A percentile compares a stretch with the other conserved stretches of the same genome.
Evolutionary conservation across 1,284 basidiomycete genomes (phyloP).

Genomic region (Peniophora sp.): DNA sequence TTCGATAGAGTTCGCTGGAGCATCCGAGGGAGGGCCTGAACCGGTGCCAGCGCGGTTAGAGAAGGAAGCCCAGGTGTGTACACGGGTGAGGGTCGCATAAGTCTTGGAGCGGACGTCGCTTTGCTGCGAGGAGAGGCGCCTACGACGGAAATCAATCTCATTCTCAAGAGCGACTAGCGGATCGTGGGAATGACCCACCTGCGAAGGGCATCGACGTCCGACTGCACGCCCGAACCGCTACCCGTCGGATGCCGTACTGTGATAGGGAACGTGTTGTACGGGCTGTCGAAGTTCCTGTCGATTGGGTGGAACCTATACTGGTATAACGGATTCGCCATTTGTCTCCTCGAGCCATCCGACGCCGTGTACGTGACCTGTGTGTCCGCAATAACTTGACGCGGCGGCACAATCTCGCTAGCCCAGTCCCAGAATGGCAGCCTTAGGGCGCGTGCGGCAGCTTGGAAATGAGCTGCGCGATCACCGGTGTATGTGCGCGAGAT

Average conservation of each 20-base stretch:
- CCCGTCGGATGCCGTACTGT: constrained; percentile 34
- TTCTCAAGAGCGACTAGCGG: neutral
- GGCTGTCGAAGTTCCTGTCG: constrained; percentile 26
- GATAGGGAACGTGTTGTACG: constrained; percentile 28
- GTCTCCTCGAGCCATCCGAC: neutral
- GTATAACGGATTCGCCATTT: constrained; percentile 3
- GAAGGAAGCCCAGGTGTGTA: constrained; percentile 33
- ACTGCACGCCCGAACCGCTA: constrained; percentile 18
- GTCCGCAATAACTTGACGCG: neutral
- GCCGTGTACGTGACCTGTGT: neutral
- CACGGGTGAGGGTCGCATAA: constrained; percentile 31
- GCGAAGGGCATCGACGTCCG: constrained; percentile 23
- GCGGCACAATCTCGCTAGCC: constrained; percentile 11
- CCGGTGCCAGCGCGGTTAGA: constrained; percentile 33
- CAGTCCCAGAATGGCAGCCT: constrained; percentile 47
- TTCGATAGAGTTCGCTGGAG: constrained; percentile 32
- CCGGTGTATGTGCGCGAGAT: constrained; percentile 32
- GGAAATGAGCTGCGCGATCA: constrained; percentile 24
- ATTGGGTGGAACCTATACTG: constrained; percentile 18
- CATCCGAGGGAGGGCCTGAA: constrained; percentile 22
- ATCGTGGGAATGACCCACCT: constrained; percentile 14
- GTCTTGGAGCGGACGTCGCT: constrained; percentile 23
- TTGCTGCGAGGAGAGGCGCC: constrained; percentile 13
- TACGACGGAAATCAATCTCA: neutral
- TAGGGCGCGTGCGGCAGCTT: constrained; percentile 28